Conservation (phyloP, 306 rosid genomes). For the Erythrophleum fordii region DNA sequence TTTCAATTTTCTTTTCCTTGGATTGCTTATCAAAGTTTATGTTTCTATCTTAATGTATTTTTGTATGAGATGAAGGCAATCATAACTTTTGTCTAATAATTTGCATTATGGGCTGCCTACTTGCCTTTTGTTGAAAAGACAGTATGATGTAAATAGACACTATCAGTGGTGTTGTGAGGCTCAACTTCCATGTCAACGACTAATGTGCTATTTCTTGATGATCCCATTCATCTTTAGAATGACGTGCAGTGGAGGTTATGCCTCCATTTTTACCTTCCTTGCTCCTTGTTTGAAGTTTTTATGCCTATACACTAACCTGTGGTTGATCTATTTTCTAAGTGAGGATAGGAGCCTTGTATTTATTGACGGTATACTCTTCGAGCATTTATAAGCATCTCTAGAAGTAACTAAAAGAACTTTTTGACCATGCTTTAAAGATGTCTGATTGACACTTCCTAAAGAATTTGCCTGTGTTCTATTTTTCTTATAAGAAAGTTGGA, state of each 20-base stretch:
- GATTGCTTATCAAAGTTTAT: conserved; percentile 17
- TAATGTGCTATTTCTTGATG: background rate
- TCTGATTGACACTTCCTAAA: background rate
- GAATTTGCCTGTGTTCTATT: background rate
- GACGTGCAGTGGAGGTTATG: background rate
- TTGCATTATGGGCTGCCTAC: conserved; percentile 1
- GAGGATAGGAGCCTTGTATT: background rate
- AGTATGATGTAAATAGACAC: conserved; percentile 9
- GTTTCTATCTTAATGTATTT: conserved; percentile 9
- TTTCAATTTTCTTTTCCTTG: background rate
- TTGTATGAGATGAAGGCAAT: conserved; percentile 25
- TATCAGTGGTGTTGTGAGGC: conserved; percentile 11
- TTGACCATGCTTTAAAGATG: background rate
- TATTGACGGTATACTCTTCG: background rate
- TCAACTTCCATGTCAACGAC: background rate
- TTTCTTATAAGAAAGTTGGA: background rate
- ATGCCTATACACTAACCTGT: background rate
- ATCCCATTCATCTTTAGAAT: background rate
- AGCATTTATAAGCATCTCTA: background rate
- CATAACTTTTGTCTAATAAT: conserved; percentile 9
- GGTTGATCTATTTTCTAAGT: background rate
- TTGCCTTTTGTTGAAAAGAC: conserved; percentile 13
- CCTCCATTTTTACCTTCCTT: background rate
- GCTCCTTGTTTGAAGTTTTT: background rate
- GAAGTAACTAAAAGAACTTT: background rate